Evolutionary conservation across 305 asterid species (phyloP), one percentile per base, ranked within the genome.

Genomic region (Fraxinus albicans): DNA sequence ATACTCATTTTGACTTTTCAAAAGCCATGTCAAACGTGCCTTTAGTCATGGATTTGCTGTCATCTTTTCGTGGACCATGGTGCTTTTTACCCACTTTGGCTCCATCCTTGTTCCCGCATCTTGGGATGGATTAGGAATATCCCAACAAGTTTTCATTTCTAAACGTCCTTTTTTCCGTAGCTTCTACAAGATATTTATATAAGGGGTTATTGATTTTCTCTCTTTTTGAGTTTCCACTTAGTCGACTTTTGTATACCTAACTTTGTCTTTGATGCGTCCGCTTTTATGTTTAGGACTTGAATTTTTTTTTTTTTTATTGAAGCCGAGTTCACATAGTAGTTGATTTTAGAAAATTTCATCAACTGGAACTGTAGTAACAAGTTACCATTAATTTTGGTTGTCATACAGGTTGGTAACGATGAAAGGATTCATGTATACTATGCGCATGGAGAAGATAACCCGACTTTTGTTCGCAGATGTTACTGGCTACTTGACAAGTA

Each of bases 401-500:
- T 86, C 72, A 72, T 81, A 77, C 89, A 96, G 99, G 98, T 96
- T 70, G 98, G 99, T 80, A 86, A 95, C 69, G 98, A 96, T 73
- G 98, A 96, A 88, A 90, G 98, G 85, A 96, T 96, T 86, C 98
- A 96, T 92, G 99, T 95, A 79, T 96, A 96, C 93, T 96, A 96
- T 88, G 99, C 99, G 77, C 99, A 95, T 85, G 99, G 99, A 79
- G 97, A 95, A 89, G 97, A 90, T 85, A 90, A 85, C 75, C 88
- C 96, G 47, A 96, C 98, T 79, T 95, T 96, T 89, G 99, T 95
- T 77, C 98, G 99, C 83, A 92, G 99, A 92, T 96, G 99, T 86
- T 96, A 95, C 88, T 96, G 99, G 99, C 92, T 96, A 76, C 98
- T 96, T 78, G 98, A 96, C 88, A 96, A 96, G 99, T 96, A 93